Base-by-base conservation (phyloP, 164 flowering plant species). In the Brasenia schreberi region DNA sequence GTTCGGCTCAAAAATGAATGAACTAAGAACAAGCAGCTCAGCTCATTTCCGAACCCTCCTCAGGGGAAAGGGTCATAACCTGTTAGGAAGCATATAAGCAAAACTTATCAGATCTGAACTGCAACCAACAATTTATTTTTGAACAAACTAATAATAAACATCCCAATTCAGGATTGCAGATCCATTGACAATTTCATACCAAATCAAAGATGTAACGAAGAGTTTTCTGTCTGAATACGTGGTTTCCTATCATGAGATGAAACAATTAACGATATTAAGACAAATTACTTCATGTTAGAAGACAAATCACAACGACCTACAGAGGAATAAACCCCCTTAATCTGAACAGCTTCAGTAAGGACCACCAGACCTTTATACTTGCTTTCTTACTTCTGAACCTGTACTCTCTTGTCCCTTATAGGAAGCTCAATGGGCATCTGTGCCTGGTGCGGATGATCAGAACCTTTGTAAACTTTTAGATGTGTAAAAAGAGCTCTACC, bases 401-500 rank as follows among this genome's bases (percentile, higher is more conserved):
- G 89, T 72, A 95, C 85, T 79, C 97, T 87, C 76, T 89, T 95
- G 88, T 95, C 99, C 72, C 85, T 84, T 65, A 95, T 76, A 6
- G 99, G 99, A 64, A 92, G 79, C 2, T 88, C 96, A 70, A 81
- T 69, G 27, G 99, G 99, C 77, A 79, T 67, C 74, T 95, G 97
- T 0, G 99, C 96, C 66, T 91, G 86, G 58, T 91, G 99, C 19
- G 99, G 99, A 73, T 94, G 96, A 19, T 85, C 79, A 18, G 96
- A 87, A 12, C 97, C 98, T 74, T 81, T 82, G 83, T 94, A 94
- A 52, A 94, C 97, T 84, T 95, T 92, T 7, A 95, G 88, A 78
- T 92, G 96, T 77, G 80, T 87, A 77, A 95, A 95, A 62, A 95
- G 82, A 16, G 77, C 74, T 73, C 99, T 85, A 5, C 99, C 99